Conservation (phyloP, 106 monocot genomes). For the Cymbidium sinense region DNA sequence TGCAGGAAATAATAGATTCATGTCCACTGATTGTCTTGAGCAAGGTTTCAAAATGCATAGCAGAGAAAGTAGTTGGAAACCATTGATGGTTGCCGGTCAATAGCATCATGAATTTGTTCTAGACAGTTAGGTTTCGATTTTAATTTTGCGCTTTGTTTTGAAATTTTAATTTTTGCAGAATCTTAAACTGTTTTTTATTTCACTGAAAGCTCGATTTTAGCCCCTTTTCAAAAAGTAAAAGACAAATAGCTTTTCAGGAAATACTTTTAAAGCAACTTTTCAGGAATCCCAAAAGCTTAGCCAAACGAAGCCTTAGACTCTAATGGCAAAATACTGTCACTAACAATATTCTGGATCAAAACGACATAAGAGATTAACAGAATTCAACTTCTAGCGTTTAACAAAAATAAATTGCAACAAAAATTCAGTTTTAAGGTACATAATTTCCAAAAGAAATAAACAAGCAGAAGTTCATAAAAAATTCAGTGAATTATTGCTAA, state of each 20-base stretch:
- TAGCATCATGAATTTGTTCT: background rate
- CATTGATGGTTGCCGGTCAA: background rate
- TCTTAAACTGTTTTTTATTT: too few relatives aligned
- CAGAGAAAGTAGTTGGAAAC: background rate
- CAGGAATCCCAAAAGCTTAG: too few relatives aligned
- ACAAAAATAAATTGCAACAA: background rate
- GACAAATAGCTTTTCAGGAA: too few relatives aligned
- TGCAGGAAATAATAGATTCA: background rate
- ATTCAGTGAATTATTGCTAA: background rate
- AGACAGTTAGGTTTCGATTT: background rate
- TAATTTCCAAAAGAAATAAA: background rate
- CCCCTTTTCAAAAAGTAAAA: too few relatives aligned
- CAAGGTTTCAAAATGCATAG: background rate
- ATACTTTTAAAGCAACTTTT: too few relatives aligned
- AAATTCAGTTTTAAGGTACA: background rate
- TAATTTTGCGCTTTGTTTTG: too few relatives aligned
- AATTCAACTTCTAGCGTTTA: background rate
- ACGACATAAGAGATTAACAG: background rate
- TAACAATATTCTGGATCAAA: background rate
- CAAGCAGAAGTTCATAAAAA: background rate
- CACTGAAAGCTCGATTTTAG: too few relatives aligned
- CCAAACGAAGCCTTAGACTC: too few relatives aligned
- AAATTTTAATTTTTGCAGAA: too few relatives aligned
- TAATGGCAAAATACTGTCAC: background rate
- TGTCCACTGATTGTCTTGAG: background rate